A percentile compares a stretch with the other conserved stretches of the same genome.
phyloP scores from a whole-genome alignment of 164 flowering plant genomes.

The Amborella trichopoda region DNA sequence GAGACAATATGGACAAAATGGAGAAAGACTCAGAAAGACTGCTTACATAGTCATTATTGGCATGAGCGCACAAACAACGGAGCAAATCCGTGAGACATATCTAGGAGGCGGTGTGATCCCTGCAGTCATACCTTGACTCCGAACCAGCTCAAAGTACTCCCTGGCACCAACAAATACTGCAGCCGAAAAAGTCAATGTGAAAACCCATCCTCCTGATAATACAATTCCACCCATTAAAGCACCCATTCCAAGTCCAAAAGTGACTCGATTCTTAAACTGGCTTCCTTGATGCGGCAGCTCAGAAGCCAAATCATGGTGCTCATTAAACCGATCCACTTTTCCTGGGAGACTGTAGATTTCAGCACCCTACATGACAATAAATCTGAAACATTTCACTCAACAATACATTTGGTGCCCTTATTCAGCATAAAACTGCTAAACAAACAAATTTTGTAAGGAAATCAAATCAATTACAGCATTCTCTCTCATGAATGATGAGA shows the following conservation, averaged over 20 bases:
- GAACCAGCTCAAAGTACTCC: constrained; percentile 86
- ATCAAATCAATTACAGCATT: no score
- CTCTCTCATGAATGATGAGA: no score
- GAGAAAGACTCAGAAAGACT: no score
- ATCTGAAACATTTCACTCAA: no score
- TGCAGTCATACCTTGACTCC: constrained; percentile 73
- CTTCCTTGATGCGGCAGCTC: constrained; percentile 36
- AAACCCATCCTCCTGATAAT: constrained; percentile 67
- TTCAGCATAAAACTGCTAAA: no score
- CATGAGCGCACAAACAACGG: constrained; percentile 80
- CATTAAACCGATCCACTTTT: no score
- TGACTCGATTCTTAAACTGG: constrained; percentile 66
- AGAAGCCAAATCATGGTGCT: constrained; percentile 8
- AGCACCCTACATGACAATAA: no score
- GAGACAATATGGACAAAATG: no score
- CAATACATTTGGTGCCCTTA: no score
- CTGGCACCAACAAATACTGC: constrained; percentile 66
- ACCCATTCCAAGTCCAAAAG: constrained; percentile 73
- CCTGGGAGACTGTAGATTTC: no score
- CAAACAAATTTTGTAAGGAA: no score
- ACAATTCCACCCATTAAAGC: constrained; percentile 20
- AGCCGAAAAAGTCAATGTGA: constrained; percentile 53
- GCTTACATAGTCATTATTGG: constrained; percentile 81
- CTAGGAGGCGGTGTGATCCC: constrained; percentile 99
- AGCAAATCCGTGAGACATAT: constrained; percentile 86